phyloP scores from a whole-genome alignment of 495 filamentous ascomycete species.

The Tuber calosporum region DNA sequence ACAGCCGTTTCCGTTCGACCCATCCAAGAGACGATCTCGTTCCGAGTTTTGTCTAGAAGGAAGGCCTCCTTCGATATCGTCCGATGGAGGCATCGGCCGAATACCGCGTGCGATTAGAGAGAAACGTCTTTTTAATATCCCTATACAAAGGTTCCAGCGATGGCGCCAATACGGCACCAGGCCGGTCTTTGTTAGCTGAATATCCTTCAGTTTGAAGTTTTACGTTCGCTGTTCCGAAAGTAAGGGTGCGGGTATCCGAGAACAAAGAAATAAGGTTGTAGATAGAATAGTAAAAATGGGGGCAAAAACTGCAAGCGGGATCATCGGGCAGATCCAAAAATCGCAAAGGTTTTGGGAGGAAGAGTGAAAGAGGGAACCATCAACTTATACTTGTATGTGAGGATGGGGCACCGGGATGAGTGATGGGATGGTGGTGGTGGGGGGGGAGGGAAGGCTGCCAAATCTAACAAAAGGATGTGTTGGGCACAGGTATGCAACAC shows the following conservation, averaged over 20 bases:
- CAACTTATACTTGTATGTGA: neutral
- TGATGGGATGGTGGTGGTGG: neutral
- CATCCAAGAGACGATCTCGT: neutral
- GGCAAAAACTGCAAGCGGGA: neutral
- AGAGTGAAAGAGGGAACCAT: neutral
- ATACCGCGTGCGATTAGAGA: constrained; percentile 2
- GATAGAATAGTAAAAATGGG: constrained; percentile 1
- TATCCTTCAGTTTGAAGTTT: constrained; percentile 15
- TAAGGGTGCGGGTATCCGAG: neutral
- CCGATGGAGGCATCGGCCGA: neutral
- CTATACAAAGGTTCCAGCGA: constrained; percentile 26
- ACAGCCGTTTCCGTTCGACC: constrained; percentile 9
- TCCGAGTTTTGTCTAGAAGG: neutral
- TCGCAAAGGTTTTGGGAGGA: neutral
- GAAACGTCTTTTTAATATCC: constrained; percentile 8
- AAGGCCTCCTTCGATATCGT: neutral
- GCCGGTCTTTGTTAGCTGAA: constrained; percentile 29
- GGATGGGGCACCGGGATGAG: neutral
- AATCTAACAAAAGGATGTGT: neutral
- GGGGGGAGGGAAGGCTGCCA: neutral
- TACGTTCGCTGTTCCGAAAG: neutral
- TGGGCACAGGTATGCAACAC: neutral
- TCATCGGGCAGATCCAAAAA: neutral
- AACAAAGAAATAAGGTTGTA: neutral
- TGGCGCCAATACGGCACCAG: constrained; percentile 23